Evolutionary conservation across 2,329 filamentous ascomycete species (phyloP), one percentile per base, ranked within the genome.

Genomic region (Penicillium italicum): DNA sequence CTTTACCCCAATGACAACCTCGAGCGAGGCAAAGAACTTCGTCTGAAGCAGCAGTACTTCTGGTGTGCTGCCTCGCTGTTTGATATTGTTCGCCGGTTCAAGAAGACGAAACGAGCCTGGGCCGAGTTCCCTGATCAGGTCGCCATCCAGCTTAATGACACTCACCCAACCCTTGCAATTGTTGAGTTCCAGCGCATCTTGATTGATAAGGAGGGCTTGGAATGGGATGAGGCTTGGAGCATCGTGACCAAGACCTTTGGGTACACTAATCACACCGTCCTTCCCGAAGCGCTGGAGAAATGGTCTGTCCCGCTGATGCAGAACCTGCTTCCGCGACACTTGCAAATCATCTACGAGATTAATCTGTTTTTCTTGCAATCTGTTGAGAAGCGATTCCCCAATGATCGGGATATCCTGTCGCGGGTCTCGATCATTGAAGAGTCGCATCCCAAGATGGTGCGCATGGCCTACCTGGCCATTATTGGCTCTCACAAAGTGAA

Each of bases 401-500:
- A 90, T 52, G 91, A 97, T 63, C 85, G 91, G 55, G 93, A 97
- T 1, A 81, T 99, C 62, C 84, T 99, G 33, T 73, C 80, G 14
- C 84, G 90, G 36, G 91, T 97, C n/a, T 97, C 93, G 5, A 95
- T 99, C 69, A 96, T 99, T 57, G 94, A 99, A 74, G 94, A 99
- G 75, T 91, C 90, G 5, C 88, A 95, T 72, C 90, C 92, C 41
- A 96, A 97, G 84, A 96, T 97, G 90, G 87, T 99, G 58, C 89
- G 93, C 72, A 99, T 99, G 94, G 94, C 94, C 2, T 94, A 85
- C 75, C 79, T 99, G 49, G 94, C 94, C 60, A 89, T 97, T 70
- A 91, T 99, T 66, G 94, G 94, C 45, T 97, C 94, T 34, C 94
- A 97, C 84, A 99, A 97, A 80, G 92, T 99, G 79, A 99, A 99